A percentile compares a stretch with the other conserved stretches of the same genome.
These are phyloP conservation scores for Crucihimalaya himalaica DNA, from an alignment of 345 rosid species.

Conservation along the genomic window DNA sequence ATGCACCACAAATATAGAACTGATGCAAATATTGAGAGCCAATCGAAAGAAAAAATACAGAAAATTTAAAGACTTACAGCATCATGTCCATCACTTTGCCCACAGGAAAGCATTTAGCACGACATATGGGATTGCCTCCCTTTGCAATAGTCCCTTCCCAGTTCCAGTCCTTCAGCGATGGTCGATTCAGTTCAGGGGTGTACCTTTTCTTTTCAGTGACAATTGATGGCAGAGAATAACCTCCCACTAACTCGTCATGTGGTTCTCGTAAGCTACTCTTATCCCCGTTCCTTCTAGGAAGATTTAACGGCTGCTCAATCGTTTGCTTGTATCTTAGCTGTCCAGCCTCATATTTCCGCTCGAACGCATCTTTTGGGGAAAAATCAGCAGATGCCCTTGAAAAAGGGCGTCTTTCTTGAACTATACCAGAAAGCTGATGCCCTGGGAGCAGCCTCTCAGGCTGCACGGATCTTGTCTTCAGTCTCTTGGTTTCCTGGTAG, in stretches of 20 bases:
- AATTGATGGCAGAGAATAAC: conserved; percentile 46
- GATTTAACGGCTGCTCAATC: conserved; percentile 42
- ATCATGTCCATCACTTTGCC: conserved; percentile 80
- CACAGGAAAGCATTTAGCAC: conserved; percentile 91
- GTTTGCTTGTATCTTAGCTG: conserved; percentile 53
- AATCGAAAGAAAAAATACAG: background rate
- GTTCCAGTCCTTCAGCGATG: conserved; percentile 82
- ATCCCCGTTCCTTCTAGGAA: conserved; percentile 48
- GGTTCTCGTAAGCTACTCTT: conserved; percentile 52
- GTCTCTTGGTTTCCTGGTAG: conserved; percentile 63
- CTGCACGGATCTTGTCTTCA: conserved; percentile 61
- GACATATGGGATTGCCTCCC: conserved; percentile 92
- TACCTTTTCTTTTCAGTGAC: conserved; percentile 60
- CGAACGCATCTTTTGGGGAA: conserved; percentile 52
- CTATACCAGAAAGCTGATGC: conserved; percentile 59
- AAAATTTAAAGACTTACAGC: conserved; percentile 49
- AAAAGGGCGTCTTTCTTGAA: conserved; percentile 53
- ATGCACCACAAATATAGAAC: too few relatives aligned
- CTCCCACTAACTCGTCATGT: conserved; percentile 54
- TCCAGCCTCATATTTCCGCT: conserved; percentile 48
- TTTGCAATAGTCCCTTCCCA: conserved; percentile 98
- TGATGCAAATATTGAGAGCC: background rate
- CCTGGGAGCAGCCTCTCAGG: conserved; percentile 71
- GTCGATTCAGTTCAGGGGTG: conserved; percentile 54
- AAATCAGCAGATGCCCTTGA: conserved; percentile 56